A percentile compares a stretch with the other conserved stretches of the same genome.
These are phyloP conservation scores for Globisporangium paroecandrum DNA, from an alignment of 352 stramenopile species.

Conservation along the genomic window DNA sequence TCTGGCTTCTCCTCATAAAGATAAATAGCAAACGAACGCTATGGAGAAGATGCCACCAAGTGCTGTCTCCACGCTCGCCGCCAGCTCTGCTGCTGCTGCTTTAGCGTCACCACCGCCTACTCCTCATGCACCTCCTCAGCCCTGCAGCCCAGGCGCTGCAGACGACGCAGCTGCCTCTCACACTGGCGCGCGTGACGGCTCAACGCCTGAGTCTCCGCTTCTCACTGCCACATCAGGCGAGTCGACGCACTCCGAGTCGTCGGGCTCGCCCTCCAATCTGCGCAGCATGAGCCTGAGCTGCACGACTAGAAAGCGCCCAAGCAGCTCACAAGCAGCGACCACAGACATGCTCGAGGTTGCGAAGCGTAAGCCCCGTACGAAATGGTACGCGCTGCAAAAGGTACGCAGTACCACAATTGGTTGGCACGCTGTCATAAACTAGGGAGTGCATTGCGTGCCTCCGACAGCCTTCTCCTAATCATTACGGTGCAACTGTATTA, in stretches of 20 bases:
- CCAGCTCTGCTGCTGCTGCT: background rate
- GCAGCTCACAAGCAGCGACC: background rate
- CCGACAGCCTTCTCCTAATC: background rate
- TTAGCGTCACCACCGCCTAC: background rate
- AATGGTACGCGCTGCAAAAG: slow-evolving; percentile 18
- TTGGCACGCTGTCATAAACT: too few species aligned
- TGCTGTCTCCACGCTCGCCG: too few species aligned
- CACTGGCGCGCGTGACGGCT: background rate
- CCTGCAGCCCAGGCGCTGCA: background rate
- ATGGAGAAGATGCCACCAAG: background rate
- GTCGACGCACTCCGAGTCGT: background rate
- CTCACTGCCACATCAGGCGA: background rate
- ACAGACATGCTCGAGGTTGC: background rate
- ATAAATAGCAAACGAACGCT: too few species aligned
- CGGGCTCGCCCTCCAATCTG: background rate
- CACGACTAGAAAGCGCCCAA: background rate
- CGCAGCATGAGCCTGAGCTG: background rate
- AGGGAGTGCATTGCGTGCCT: too few species aligned
- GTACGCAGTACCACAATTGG: background rate
- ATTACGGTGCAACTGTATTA: background rate
- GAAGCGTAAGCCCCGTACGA: slow-evolving; percentile 10
- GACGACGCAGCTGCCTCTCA: background rate
- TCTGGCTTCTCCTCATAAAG: background rate
- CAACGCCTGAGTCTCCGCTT: background rate
- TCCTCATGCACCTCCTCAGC: background rate